phyloP scores from a whole-genome alignment of 2,329 filamentous ascomycete species.

The Kalmusia sp. region DNA sequence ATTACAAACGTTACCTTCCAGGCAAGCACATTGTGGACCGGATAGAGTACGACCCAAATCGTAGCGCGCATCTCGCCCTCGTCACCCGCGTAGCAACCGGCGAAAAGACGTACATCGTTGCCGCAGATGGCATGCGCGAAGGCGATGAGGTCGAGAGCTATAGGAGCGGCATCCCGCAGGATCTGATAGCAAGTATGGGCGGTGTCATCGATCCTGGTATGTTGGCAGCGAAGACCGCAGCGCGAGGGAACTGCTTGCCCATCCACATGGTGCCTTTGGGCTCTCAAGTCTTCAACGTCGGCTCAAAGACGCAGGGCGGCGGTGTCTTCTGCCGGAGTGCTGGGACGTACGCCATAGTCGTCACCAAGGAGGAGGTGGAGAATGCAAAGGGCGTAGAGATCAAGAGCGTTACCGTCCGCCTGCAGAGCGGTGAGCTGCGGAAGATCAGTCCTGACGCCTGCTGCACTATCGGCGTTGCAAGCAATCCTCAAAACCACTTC shows the following conservation, averaged over 20 bases:
- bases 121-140: constrained; percentile 90
- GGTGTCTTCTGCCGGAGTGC: constrained; percentile 95
- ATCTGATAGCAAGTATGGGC: constrained; percentile 90
- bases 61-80: constrained; percentile 91
- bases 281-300: constrained; percentile 91
- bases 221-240: constrained; percentile 90
- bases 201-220: constrained; percentile 94
- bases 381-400: constrained; percentile 67
- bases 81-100: constrained; percentile 76
- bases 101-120: constrained; percentile 87
- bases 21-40: constrained; percentile 90
- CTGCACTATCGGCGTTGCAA: constrained; percentile 91
- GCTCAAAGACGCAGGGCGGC: constrained; percentile 72
- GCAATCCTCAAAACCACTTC: constrained; percentile 92
- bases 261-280: constrained; percentile 95
- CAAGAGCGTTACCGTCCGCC: constrained; percentile 80
- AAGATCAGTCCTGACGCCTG: constrained; percentile 91
- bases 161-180: constrained; percentile 83
- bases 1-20: constrained; percentile 80
- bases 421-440: constrained; percentile 93
- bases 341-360: constrained; percentile 86
- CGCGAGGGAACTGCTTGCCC: constrained; percentile 92
- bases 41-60: constrained; percentile 94
- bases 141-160: constrained; percentile 95
- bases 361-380: constrained; percentile 82